Evolutionary conservation across 192 early-diverging fungal species (phyloP).

Genomic region (Rhizophagus sp.): DNA sequence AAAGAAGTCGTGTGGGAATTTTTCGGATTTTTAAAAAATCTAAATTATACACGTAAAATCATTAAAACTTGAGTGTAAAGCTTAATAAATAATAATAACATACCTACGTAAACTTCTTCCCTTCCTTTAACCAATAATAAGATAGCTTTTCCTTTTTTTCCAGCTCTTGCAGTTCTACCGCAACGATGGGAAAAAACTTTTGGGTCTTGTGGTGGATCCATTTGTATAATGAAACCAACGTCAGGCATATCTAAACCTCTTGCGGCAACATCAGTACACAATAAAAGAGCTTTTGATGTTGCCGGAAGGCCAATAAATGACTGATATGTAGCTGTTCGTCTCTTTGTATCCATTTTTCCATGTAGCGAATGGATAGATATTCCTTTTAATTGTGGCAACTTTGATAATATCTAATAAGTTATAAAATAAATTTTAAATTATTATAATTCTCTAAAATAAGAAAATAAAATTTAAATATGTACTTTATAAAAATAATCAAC

Average conservation of each 20-base stretch:
- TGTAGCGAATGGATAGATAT: constrained; percentile 78
- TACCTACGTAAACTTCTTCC: constrained; percentile 87
- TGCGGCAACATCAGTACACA: constrained; percentile 96
- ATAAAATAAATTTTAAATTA: background rate
- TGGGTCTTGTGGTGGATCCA: constrained; percentile 94
- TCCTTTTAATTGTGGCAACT: constrained; percentile 47
- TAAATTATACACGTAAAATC: background rate
- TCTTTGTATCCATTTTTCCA: constrained; percentile 91
- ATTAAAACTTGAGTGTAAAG: background rate
- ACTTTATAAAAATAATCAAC: constrained; percentile 93
- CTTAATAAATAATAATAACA: constrained; percentile 23
- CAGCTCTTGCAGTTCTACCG: constrained; percentile 90
- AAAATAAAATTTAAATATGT: background rate
- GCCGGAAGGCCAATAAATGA: constrained; percentile 67
- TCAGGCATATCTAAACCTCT: constrained; percentile 95
- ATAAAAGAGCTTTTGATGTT: constrained; percentile 69
- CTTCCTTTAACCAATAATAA: constrained; percentile 79
- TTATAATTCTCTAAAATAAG: constrained; percentile 9
- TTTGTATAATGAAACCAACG: constrained; percentile 93
- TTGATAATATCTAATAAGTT: constrained; percentile 43
- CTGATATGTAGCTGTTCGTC: constrained; percentile 78
- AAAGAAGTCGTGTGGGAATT: constrained; percentile 65
- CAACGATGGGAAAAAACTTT: constrained; percentile 95
- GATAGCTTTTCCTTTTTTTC: constrained; percentile 80
- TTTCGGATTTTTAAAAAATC: constrained; percentile 87